Percentiles rank a stretch among this genome's conserved stretches.
These are phyloP conservation scores for Curvularia sp. DNA, from an alignment of 2,329 filamentous ascomycete species.

Conservation along the genomic window DNA sequence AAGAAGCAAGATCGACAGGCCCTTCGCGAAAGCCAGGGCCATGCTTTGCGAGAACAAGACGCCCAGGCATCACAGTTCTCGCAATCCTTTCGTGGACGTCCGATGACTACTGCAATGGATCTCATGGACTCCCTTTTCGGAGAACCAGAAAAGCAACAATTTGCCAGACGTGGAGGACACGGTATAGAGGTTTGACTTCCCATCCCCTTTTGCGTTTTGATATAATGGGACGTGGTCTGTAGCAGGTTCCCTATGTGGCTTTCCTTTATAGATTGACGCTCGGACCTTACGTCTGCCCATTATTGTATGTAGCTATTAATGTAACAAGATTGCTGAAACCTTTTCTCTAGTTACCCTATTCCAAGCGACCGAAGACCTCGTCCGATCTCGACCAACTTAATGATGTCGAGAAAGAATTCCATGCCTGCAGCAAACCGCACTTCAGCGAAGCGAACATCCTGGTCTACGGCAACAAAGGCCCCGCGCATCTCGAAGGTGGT, in stretches of 20 bases:
- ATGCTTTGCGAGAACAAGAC: slow-evolving; percentile 61
- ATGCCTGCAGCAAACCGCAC: slow-evolving; percentile 75
- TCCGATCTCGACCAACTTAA: slow-evolving; percentile 69
- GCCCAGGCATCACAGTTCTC: slow-evolving; percentile 43
- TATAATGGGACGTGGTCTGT: slow-evolving; percentile 51
- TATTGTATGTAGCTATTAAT: slow-evolving; percentile 57
- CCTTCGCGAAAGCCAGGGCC: slow-evolving; percentile 69
- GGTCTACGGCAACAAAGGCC: slow-evolving; percentile 64
- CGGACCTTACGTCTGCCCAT: slow-evolving; percentile 40
- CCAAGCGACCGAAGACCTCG: slow-evolving; percentile 75
- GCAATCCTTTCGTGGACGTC: slow-evolving; percentile 54
- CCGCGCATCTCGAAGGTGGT: slow-evolving; percentile 53
- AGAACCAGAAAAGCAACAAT: slow-evolving; percentile 62
- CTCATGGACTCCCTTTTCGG: slow-evolving; percentile 95
- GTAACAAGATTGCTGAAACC: slow-evolving; percentile 49
- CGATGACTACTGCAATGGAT: slow-evolving; percentile 89
- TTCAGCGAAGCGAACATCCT: slow-evolving; percentile 80
- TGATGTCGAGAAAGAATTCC: slow-evolving; percentile 70
- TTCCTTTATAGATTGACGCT: slow-evolving; percentile 43
- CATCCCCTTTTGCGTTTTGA: slow-evolving; percentile 46
- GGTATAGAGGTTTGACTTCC: slow-evolving; percentile 89
- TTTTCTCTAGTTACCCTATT: slow-evolving; percentile 79
- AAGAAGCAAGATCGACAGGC: slow-evolving; percentile 86
- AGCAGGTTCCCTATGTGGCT: slow-evolving; percentile 45
- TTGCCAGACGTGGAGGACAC: slow-evolving; percentile 58